A percentile compares a stretch with the other conserved stretches of the same genome.
These are phyloP conservation scores for Monsonia emarginata DNA, from an alignment of 441 rosid species.

Conservation along the genomic window DNA sequence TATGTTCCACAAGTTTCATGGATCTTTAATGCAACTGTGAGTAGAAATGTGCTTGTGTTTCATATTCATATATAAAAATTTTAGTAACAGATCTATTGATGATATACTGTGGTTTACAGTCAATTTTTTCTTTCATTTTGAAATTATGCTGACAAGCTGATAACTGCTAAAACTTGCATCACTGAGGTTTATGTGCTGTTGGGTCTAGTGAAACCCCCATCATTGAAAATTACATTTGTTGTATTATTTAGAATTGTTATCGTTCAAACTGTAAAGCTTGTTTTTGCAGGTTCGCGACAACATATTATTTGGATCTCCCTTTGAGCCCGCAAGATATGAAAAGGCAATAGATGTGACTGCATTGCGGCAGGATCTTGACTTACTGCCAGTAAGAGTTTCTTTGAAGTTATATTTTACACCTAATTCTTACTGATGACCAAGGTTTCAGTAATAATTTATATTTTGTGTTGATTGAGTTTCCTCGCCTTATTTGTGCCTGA, in stretches of 20 bases:
- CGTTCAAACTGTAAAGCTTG: constrained; percentile 6
- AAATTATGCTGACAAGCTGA: not conserved
- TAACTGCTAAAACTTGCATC: not conserved
- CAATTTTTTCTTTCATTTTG: not conserved
- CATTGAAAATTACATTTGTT: constrained; percentile 2
- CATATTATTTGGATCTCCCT: constrained; percentile 70
- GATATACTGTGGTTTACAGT: not conserved
- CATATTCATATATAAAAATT: constrained; percentile 8
- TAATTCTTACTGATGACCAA: constrained; percentile 12
- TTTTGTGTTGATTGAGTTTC: constrained; percentile 10
- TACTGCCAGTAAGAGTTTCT: constrained; percentile 63
- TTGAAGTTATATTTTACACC: constrained; percentile 7
- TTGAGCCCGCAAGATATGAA: constrained; percentile 57
- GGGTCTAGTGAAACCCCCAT: not conserved
- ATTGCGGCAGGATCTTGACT: constrained; percentile 76
- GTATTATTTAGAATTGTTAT: constrained; percentile 6
- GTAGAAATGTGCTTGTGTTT: constrained; percentile 25
- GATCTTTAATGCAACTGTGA: constrained; percentile 94
- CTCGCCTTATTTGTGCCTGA: constrained; percentile 19
- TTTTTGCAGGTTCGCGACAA: constrained; percentile 69
- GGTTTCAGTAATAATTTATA: constrained; percentile 3
- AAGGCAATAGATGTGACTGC: constrained; percentile 77
- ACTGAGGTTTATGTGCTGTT: constrained; percentile 4
- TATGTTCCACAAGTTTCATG: constrained; percentile 99
- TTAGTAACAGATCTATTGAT: constrained; percentile 4